These are phyloP conservation scores for Aspergillus tubingensis DNA, from an alignment of 2,329 filamentous ascomycete species.

Conservation along the genomic window DNA sequence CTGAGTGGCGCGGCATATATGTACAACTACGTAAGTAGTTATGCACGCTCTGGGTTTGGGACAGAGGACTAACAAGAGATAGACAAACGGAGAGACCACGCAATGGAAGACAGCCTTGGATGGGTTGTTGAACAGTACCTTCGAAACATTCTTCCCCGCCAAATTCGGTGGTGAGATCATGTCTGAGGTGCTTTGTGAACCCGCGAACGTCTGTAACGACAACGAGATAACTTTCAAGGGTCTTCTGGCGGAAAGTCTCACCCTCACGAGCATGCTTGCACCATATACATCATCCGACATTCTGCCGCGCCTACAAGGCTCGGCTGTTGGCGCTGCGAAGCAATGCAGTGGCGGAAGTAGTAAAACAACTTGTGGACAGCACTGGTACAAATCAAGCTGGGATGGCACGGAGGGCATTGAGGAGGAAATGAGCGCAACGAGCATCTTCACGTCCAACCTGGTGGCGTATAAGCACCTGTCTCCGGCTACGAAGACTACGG, in stretches of 20 bases:
- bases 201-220: constrained; percentile 53
- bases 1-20: constrained; percentile 56
- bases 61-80: neutral
- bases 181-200: constrained; percentile 61
- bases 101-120: constrained; percentile 55
- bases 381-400: constrained; percentile 35
- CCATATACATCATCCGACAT: constrained; percentile 55
- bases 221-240: constrained; percentile 66
- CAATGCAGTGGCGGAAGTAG: constrained; percentile 52
- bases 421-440: constrained; percentile 34
- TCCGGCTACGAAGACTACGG: neutral
- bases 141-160: constrained; percentile 53
- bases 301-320: constrained; percentile 52
- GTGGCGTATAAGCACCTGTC: neutral
- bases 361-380: constrained; percentile 33
- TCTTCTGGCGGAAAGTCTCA: constrained; percentile 60
- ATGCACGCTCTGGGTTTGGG: too few species aligned
- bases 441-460: constrained; percentile 13
- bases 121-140: constrained; percentile 58
- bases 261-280: constrained; percentile 56
- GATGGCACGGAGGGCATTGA: constrained; percentile 32
- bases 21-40: constrained; percentile 50
- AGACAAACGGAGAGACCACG: constrained; percentile 32
- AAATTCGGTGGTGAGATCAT: constrained; percentile 46
- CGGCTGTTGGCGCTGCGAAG: constrained; percentile 54